These are phyloP conservation scores for Lanmaoa rubissima DNA, from an alignment of 768 basidiomycete genomes.

Conservation along the genomic window DNA sequence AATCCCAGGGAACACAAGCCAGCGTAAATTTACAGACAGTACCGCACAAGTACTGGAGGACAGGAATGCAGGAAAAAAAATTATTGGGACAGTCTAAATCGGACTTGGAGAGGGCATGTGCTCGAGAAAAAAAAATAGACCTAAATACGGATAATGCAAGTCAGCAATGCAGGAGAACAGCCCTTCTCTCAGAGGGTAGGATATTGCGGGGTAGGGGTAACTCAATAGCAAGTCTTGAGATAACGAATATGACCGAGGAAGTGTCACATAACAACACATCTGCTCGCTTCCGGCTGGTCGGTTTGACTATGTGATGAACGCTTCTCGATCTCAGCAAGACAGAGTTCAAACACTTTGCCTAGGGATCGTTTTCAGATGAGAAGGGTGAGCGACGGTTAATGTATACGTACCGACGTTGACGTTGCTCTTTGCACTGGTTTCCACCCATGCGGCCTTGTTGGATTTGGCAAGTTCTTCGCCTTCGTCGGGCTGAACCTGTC, in stretches of 20 bases:
- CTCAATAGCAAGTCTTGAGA: slow-evolving; percentile 26
- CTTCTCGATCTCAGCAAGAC: slow-evolving; percentile 81
- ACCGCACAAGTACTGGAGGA: slow-evolving; percentile 25
- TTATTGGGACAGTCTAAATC: slow-evolving; percentile 34
- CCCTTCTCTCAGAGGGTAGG: slow-evolving; percentile 23
- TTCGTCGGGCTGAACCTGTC: slow-evolving; percentile 74
- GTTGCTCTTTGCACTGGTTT: slow-evolving; percentile 86
- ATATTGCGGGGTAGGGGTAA: slow-evolving; percentile 34
- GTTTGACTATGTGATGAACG: slow-evolving; percentile 51
- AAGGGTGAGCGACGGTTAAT: neutral
- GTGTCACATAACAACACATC: slow-evolving; percentile 56
- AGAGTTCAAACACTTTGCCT: slow-evolving; percentile 85
- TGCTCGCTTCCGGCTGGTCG: slow-evolving; percentile 41
- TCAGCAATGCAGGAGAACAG: slow-evolving; percentile 28
- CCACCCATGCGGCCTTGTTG: slow-evolving; percentile 77
- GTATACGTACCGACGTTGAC: slow-evolving; percentile 80
- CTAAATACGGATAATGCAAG: slow-evolving; percentile 40
- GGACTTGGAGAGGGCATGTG: slow-evolving; percentile 19
- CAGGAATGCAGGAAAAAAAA: slow-evolving; percentile 22
- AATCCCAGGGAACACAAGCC: slow-evolving; percentile 24
- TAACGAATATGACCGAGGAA: slow-evolving; percentile 11
- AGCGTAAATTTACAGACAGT: slow-evolving; percentile 36
- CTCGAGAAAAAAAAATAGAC: slow-evolving; percentile 19
- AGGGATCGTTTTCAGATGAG: neutral
- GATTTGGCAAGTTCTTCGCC: slow-evolving; percentile 71